Conservation (phyloP, 2,329 filamentous ascomycete genomes). For the Capronia coronata region DNA sequence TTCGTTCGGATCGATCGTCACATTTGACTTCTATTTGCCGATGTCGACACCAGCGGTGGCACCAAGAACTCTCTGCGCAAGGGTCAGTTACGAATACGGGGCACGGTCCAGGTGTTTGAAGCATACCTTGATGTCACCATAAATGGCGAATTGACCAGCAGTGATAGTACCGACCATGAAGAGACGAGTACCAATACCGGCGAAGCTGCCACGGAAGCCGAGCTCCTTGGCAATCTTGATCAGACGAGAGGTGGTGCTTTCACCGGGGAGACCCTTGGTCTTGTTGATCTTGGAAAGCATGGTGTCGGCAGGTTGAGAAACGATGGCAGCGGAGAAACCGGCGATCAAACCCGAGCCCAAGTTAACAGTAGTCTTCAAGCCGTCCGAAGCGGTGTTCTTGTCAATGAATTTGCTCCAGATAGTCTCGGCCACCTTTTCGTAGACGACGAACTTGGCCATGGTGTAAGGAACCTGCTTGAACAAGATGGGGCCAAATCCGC, state of each 20-base stretch:
- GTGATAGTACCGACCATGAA: slow-evolving; percentile 71
- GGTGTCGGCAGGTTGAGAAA: slow-evolving; percentile 86
- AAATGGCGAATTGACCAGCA: slow-evolving; percentile 82
- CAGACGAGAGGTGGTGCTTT: slow-evolving; percentile 71
- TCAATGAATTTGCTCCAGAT: slow-evolving; percentile 59
- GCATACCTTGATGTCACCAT: slow-evolving; percentile 53
- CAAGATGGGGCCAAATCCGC: slow-evolving; percentile 79
- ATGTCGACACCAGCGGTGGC: slow-evolving; percentile 19
- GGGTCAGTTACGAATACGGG: neutral
- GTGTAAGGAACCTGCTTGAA: slow-evolving; percentile 91
- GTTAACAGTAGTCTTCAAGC: slow-evolving; percentile 73
- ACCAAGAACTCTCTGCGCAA: slow-evolving; percentile 11
- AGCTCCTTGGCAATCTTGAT: slow-evolving; percentile 87
- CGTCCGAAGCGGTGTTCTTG: slow-evolving; percentile 63
- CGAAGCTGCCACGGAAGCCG: slow-evolving; percentile 68
- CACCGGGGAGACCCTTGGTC: slow-evolving; percentile 78
- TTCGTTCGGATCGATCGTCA: slow-evolving; percentile 1
- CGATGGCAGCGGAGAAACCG: slow-evolving; percentile 76
- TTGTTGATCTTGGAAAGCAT: slow-evolving; percentile 97
- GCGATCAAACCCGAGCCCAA: slow-evolving; percentile 78
- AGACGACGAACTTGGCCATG: slow-evolving; percentile 92
- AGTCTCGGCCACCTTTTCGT: slow-evolving; percentile 76
- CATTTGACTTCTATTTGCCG: slow-evolving; percentile 8
- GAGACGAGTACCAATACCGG: slow-evolving; percentile 73
- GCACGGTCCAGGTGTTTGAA: slow-evolving; percentile 3